Evolutionary conservation across 257 asterid species (phyloP).

Genomic region (Fraxinus excelsior): DNA sequence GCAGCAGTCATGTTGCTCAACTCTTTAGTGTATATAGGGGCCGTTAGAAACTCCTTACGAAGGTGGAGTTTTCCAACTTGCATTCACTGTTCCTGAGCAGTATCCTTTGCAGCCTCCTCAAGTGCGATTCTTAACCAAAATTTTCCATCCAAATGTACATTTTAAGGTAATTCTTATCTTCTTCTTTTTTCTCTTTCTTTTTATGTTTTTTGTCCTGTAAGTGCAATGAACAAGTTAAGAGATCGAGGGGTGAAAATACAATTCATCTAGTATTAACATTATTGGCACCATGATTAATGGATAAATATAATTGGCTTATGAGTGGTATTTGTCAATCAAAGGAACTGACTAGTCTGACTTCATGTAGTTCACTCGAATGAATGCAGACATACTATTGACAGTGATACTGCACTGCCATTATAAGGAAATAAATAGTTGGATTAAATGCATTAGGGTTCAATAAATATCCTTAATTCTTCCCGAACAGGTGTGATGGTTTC

Average conservation of each 20-base stretch:
- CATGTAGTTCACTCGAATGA: background rate
- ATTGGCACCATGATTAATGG: background rate
- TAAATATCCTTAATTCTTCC: background rate
- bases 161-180: conserved; percentile 67
- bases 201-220: background rate
- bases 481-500: background rate
- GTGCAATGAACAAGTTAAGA: background rate
- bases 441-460: background rate
- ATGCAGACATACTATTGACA: too few species aligned
- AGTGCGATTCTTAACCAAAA: conserved; percentile 96
- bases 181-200: background rate
- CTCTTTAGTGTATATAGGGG: conserved; percentile 55
- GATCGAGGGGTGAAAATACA: background rate
- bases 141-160: conserved; percentile 98
- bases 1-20: conserved; percentile 13
- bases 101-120: conserved; percentile 99
- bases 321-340: background rate
- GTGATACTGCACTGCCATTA: background rate
- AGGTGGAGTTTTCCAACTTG: conserved; percentile 98
- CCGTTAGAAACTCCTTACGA: conserved; percentile 98
- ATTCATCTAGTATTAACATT: conserved; percentile 7
- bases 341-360: background rate
- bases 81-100: conserved; percentile 96
- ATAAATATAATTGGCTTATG: background rate
- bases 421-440: background rate